phyloP scores from a whole-genome alignment of 192 early-diverging fungal species.

The Coemansia sp. region DNA sequence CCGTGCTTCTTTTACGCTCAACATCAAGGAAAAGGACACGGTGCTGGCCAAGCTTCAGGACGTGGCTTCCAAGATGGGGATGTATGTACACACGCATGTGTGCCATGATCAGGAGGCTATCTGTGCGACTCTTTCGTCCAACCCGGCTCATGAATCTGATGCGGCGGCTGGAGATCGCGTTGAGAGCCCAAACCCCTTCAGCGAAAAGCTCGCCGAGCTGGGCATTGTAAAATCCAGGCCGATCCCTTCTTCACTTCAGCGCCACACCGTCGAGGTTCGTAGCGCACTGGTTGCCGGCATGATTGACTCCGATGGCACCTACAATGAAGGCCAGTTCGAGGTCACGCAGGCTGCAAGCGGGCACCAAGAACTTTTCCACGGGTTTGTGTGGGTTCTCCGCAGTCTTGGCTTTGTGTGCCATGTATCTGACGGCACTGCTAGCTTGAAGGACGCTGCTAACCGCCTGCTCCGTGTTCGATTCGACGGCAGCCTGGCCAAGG shows the following conservation, averaged over 20 bases:
- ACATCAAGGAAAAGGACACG: background rate
- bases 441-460: background rate
- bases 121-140: background rate
- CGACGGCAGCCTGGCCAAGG: background rate
- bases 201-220: conserved; percentile 15
- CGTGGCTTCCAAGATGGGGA: conserved; percentile 24
- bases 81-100: background rate
- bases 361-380: conserved; percentile 5
- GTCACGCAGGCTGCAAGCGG: background rate
- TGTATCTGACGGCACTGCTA: background rate
- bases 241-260: conserved; percentile 15
- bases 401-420: conserved; percentile 31
- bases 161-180: background rate
- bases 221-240: conserved; percentile 6
- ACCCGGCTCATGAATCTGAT: background rate
- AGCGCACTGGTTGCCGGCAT: conserved; percentile 23
- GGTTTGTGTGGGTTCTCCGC: conserved; percentile 33
- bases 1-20: background rate
- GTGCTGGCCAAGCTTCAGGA: conserved; percentile 12
- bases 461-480: conserved; percentile 5
- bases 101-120: background rate
- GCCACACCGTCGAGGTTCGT: conserved; percentile 18
- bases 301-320: conserved; percentile 14
- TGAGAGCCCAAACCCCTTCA: background rate
- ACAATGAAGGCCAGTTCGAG: conserved; percentile 17